Evolutionary conservation across 768 basidiomycete species (phyloP).

Genomic region (Boletus edulis): DNA sequence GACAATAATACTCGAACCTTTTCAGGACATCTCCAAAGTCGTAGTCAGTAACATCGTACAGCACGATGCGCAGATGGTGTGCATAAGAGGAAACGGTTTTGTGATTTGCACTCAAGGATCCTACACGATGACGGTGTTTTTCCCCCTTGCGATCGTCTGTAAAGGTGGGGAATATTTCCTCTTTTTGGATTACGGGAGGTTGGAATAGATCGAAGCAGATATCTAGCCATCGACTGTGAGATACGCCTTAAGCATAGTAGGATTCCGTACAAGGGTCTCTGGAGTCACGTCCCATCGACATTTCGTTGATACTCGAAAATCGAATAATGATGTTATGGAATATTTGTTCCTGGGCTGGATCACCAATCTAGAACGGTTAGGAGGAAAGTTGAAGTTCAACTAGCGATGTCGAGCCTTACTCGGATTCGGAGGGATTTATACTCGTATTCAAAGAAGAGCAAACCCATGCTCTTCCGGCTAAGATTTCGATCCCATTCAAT

Average conservation of each 20-base stretch:
- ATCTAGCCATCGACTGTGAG: constrained; percentile 38
- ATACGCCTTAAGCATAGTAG: constrained; percentile 1
- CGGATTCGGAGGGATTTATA: constrained; percentile 62
- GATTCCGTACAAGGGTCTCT: constrained; percentile 57
- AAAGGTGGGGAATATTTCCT: constrained; percentile 55
- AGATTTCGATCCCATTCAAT: constrained; percentile 66
- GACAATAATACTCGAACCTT: constrained; percentile 55
- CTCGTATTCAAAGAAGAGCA: constrained; percentile 63
- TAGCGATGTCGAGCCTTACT: constrained; percentile 35
- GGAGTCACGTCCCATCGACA: constrained; percentile 59
- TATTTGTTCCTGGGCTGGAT: constrained; percentile 47
- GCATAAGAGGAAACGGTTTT: constrained; percentile 63
- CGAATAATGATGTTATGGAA: constrained; percentile 52
- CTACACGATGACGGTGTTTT: constrained; percentile 54
- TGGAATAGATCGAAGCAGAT: constrained; percentile 65
- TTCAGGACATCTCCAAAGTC: constrained; percentile 34
- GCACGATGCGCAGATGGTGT: constrained; percentile 62
- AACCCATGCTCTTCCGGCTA: constrained; percentile 43
- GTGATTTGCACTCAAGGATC: constrained; percentile 56
- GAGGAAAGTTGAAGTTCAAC: not conserved
- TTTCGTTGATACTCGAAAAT: constrained; percentile 56
- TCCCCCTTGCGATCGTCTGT: constrained; percentile 27
- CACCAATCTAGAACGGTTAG: constrained; percentile 48
- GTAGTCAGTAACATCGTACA: constrained; percentile 48
- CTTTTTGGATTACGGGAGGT: constrained; percentile 61